phyloP scores from a whole-genome alignment of 2,329 filamentous ascomycete genomes.

The Alternaria conjuncta region DNA sequence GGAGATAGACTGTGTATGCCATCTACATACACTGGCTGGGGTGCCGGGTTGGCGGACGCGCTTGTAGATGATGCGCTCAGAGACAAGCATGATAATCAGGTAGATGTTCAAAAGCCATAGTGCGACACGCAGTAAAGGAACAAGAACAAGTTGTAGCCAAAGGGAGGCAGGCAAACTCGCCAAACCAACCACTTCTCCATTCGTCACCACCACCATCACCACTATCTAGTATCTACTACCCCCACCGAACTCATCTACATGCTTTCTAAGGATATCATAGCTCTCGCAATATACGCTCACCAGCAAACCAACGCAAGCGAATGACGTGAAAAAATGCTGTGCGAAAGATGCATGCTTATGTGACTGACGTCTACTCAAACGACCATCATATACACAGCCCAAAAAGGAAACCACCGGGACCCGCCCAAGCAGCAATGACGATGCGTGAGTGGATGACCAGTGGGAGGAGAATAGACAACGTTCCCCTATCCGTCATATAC shows the following conservation, averaged over 20 bases:
- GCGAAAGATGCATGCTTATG: not conserved
- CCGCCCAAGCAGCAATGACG: constrained; percentile 5
- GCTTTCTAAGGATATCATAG: constrained; percentile 2
- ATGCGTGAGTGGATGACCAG: constrained; percentile 5
- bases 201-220: not conserved
- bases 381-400: constrained; percentile 3
- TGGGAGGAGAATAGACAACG: not conserved
- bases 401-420: constrained; percentile 8
- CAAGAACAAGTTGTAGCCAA: not conserved
- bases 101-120: not conserved
- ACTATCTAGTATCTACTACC: not conserved
- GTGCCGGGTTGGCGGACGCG: not conserved
- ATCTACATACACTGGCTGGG: not conserved
- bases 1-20: rapidly evolving
- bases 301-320: not conserved
- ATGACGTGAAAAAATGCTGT: not conserved
- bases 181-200: not conserved
- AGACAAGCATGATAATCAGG: not conserved
- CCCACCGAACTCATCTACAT: not conserved
- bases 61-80: not conserved
- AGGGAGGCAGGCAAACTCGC: not conserved
- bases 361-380: not conserved
- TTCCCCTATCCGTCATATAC: not conserved
- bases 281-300: not conserved
- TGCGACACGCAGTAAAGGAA: not conserved